These are phyloP conservation scores for Tylopilus sp. DNA, from an alignment of 768 basidiomycete genomes.

Conservation along the genomic window DNA sequence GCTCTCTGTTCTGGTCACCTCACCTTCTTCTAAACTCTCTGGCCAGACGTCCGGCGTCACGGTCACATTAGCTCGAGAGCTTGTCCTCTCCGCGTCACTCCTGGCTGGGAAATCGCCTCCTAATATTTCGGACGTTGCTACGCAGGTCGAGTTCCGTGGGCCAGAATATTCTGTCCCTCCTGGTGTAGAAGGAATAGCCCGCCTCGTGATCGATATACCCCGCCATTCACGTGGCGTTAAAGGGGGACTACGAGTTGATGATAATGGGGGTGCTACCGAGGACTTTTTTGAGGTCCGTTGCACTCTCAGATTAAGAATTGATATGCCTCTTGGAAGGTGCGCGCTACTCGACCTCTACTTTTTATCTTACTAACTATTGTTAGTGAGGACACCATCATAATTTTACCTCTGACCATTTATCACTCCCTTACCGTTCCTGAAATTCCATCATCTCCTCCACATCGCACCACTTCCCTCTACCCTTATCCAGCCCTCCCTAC, in stretches of 20 bases:
- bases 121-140: constrained; percentile 62
- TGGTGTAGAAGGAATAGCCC: constrained; percentile 74
- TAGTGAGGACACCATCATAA: constrained; percentile 70
- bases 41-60: constrained; percentile 65
- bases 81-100: constrained; percentile 48
- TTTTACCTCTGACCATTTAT: constrained; percentile 60
- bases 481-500: constrained; percentile 13
- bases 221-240: constrained; percentile 57
- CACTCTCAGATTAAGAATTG: constrained; percentile 56
- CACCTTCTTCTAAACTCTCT: constrained; percentile 1
- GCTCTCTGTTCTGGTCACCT: not conserved
- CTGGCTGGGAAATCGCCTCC: constrained; percentile 25
- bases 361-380: constrained; percentile 6
- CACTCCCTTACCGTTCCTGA: constrained; percentile 60
- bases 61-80: constrained; percentile 55
- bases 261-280: constrained; percentile 41
- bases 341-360: constrained; percentile 19
- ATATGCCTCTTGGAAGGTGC: constrained; percentile 68
- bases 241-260: constrained; percentile 60
- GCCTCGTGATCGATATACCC: constrained; percentile 79
- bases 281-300: constrained; percentile 70
- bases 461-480: constrained; percentile 15
- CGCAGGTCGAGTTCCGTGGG: constrained; percentile 68
- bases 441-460: constrained; percentile 28
- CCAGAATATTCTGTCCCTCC: constrained; percentile 72